phyloP scores from a whole-genome alignment of 495 filamentous ascomycete species.

The Entonaema liquescens region DNA sequence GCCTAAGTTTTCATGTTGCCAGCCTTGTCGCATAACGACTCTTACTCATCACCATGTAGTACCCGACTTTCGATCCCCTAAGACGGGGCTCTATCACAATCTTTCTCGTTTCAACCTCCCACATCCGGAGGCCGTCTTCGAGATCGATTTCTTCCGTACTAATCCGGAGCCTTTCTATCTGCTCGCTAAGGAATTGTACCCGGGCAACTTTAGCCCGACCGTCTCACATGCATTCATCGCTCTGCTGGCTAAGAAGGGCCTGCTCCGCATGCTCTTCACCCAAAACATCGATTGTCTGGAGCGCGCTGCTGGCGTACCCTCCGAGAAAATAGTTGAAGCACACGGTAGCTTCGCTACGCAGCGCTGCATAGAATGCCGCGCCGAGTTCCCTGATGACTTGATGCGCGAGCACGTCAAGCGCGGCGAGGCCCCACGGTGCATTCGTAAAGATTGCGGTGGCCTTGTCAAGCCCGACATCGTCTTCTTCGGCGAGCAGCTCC shows the following conservation, averaged over 20 bases:
- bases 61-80: constrained; percentile 79
- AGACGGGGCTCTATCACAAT: constrained; percentile 83
- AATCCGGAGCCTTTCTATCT: constrained; percentile 93
- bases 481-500: constrained; percentile 86
- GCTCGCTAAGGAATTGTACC: constrained; percentile 89
- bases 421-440: constrained; percentile 74
- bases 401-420: constrained; percentile 74
- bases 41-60: constrained; percentile 55
- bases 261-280: constrained; percentile 87
- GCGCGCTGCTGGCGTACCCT: constrained; percentile 83
- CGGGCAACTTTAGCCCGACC: constrained; percentile 85
- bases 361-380: constrained; percentile 87
- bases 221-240: constrained; percentile 75
- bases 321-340: constrained; percentile 85
- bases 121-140: constrained; percentile 81
- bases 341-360: constrained; percentile 94
- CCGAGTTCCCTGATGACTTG: constrained; percentile 69
- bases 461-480: constrained; percentile 97
- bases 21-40: neutral
- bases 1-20: too few relatives aligned
- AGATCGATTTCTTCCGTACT: constrained; percentile 82
- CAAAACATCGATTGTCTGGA: constrained; percentile 98
- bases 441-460: constrained; percentile 68
- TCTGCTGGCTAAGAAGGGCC: constrained; percentile 73
- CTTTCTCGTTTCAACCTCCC: constrained; percentile 83